These are phyloP conservation scores for Debaryomycetaceae sp. DNA, from an alignment of 1,139 yeast genomes.

Conservation along the genomic window DNA sequence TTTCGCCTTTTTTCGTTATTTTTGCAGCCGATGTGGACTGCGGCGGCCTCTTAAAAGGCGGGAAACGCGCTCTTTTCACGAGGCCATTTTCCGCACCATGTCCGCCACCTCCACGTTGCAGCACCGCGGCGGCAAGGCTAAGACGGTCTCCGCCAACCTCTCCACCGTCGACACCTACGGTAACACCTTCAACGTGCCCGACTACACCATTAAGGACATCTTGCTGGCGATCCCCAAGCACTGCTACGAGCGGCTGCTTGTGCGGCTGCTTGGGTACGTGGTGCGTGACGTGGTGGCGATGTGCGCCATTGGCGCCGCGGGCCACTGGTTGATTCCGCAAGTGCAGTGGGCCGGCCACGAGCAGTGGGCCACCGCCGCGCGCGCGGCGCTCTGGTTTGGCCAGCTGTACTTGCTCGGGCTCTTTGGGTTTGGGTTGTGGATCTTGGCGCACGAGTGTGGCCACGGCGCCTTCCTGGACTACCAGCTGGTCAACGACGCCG, in stretches of 20 bases:
- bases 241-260: slow-evolving; percentile 64
- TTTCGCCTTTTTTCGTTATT: too few species aligned
- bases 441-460: slow-evolving; percentile 88
- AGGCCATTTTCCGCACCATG: slow-evolving; percentile 2
- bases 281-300: slow-evolving; percentile 58
- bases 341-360: slow-evolving; percentile 21
- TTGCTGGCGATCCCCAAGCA: slow-evolving; percentile 70
- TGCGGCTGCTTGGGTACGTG: slow-evolving; percentile 58
- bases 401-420: slow-evolving; percentile 52
- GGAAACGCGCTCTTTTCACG: slow-evolving; percentile 1
- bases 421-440: slow-evolving; percentile 79
- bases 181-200: slow-evolving; percentile 65
- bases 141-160: slow-evolving; percentile 17
- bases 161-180: slow-evolving; percentile 61
- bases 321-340: slow-evolving; percentile 46
- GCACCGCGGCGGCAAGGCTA: slow-evolving; percentile 5
- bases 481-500: slow-evolving; percentile 62
- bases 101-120: slow-evolving; percentile 6
- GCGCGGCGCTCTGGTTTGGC: slow-evolving; percentile 37
- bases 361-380: slow-evolving; percentile 17
- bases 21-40: too few species aligned
- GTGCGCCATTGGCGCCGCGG: slow-evolving; percentile 47
- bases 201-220: slow-evolving; percentile 68
- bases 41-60: too few species aligned
- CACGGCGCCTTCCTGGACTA: slow-evolving; percentile 81